Base-by-base conservation (phyloP, 495 filamentous ascomycete genomes). In the Talaromyces adpressus region DNA sequence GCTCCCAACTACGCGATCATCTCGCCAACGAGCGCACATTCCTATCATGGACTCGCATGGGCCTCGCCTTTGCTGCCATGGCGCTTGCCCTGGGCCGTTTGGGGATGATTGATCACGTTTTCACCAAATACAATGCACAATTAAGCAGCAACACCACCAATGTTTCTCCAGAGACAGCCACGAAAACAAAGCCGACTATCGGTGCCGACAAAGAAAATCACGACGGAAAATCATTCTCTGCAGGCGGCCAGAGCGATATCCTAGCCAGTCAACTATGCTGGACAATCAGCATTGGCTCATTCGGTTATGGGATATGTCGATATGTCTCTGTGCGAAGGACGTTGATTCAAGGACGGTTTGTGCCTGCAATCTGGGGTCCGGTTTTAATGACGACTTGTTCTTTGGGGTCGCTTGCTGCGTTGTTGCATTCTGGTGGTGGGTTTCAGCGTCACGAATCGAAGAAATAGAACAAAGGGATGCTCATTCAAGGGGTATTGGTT, bases 1-100 rank as follows among this genome's bases (percentile, higher is more conserved):
- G 72, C 54, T 72, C 69, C 4, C 70, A 73, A 56, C 68, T 81
- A 6, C 79, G 80, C 61, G 80, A 83, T 67, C 78, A 83, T 62
- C 76, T 81, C 36, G 80, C 82, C 63, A 78, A 77, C 64, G 82
- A 84, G 69, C 78, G 82, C 3, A 84, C 82, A n/a, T 83, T 81
- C 65, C 74, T 84, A 11, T 77, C 81, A 51, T 83, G 79, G 81
- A 77, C 76, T 2, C 75, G 81, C 18, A 81, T 79, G 53, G 80
- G 79, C n/a, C 78, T 84, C 12, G 81, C 77, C 20, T 82, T 83
- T 30, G 71, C 68, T 3, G 71, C 70, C 65, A 77, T 82, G 62
- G 79, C 76, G 5, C 73, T 84, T 4, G 81, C 80, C 5, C 71
- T 84, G 16, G 79, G 71, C 23, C 68, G 71, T 5, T 58, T 75